phyloP scores from a whole-genome alignment of 1,284 basidiomycete species.

The Tylopilus sp. region DNA sequence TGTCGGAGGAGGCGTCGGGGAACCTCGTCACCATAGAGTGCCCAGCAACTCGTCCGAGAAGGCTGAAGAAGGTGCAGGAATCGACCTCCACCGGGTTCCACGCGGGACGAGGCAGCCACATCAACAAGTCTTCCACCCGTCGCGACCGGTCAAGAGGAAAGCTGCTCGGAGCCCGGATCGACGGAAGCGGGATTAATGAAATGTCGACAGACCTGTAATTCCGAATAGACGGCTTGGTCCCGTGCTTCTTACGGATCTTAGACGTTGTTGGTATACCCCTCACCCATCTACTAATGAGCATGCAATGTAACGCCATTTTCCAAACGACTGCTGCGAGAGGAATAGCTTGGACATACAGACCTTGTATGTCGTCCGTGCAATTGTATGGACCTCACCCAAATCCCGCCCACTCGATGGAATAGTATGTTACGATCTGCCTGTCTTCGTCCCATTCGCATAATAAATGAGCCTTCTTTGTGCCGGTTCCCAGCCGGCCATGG shows the following conservation, averaged over 20 bases:
- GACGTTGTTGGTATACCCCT: slow-evolving; percentile 15
- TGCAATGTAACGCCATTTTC: slow-evolving; percentile 9
- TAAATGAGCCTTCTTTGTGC: slow-evolving; percentile 95
- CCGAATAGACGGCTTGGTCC: slow-evolving; percentile 7
- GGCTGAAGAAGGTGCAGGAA: slow-evolving; percentile 49
- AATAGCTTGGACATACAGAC: neutral
- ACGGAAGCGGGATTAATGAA: slow-evolving; percentile 38
- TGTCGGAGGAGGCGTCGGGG: slow-evolving; percentile 42
- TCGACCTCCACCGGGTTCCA: slow-evolving; percentile 23
- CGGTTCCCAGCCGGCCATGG: slow-evolving; percentile 92
- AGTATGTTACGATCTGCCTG: slow-evolving; percentile 64
- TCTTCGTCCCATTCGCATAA: slow-evolving; percentile 84
- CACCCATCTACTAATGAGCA: slow-evolving; percentile 10
- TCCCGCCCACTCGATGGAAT: slow-evolving; percentile 89
- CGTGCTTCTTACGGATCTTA: slow-evolving; percentile 13
- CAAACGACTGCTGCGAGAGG: neutral
- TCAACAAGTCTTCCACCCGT: slow-evolving; percentile 6
- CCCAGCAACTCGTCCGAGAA: slow-evolving; percentile 46
- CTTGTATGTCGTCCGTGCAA: neutral
- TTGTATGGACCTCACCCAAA: slow-evolving; percentile 58
- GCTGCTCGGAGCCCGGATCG: slow-evolving; percentile 33
- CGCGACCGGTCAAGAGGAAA: slow-evolving; percentile 18
- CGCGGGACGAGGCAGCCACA: slow-evolving; percentile 8
- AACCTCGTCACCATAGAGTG: slow-evolving; percentile 27
- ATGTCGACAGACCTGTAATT: slow-evolving; percentile 8